Conservation (phyloP, 2,329 filamentous ascomycete genomes). For the Didymella glomerata region DNA sequence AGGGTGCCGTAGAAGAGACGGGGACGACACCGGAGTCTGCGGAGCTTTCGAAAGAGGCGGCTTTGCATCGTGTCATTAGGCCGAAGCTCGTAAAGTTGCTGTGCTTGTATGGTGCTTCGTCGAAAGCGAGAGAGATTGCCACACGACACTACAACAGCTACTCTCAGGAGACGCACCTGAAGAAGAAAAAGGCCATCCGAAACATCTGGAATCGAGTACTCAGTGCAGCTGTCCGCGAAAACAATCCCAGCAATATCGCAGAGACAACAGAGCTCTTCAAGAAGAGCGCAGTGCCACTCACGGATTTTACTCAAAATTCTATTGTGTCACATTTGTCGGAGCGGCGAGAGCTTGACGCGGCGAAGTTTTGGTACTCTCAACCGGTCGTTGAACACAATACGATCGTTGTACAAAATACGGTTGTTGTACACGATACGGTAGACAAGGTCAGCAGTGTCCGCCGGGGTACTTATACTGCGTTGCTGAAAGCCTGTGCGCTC, state of each 20-base stretch:
- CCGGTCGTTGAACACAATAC: conserved; percentile 52
- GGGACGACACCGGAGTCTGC: background rate
- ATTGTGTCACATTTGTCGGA: conserved; percentile 71
- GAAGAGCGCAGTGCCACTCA: conserved; percentile 49
- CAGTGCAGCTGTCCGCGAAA: conserved; percentile 68
- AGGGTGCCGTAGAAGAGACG: background rate
- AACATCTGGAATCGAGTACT: conserved; percentile 56
- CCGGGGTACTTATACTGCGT: conserved; percentile 58
- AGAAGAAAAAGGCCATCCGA: conserved; percentile 4
- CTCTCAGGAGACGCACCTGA: conserved; percentile 5
- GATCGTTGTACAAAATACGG: too few species aligned
- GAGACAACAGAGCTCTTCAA: conserved; percentile 64
- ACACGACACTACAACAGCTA: conserved; percentile 22
- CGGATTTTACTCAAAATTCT: conserved; percentile 54
- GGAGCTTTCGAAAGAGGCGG: conserved; percentile 10
- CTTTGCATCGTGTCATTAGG: conserved; percentile 15
- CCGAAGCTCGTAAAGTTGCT: conserved; percentile 31
- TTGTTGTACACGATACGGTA: conserved; percentile 43
- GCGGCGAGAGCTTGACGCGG: conserved; percentile 65
- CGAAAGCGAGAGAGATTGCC: conserved; percentile 39
- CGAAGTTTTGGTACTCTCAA: conserved; percentile 73
- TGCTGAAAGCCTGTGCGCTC: conserved; percentile 66
- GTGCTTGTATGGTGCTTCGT: conserved; percentile 35
- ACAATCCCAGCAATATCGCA: conserved; percentile 65
- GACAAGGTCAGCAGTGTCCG: conserved; percentile 20